Conservation (phyloP, 306 rosid species). For the Mucuna pruriens region DNA sequence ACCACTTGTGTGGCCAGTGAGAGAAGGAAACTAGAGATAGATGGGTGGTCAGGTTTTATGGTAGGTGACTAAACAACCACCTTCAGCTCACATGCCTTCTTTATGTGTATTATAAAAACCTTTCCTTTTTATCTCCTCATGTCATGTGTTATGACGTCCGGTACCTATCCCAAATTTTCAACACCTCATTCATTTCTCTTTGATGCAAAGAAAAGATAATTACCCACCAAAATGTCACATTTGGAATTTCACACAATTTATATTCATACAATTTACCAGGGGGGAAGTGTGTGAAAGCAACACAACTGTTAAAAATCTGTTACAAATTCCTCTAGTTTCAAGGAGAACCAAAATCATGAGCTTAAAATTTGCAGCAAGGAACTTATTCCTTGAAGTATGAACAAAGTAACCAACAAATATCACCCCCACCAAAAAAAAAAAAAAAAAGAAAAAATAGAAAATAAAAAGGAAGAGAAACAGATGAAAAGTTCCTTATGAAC, state of each 20-base stretch:
- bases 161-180: slow-evolving; percentile 53
- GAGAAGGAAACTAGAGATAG: slow-evolving; percentile 53
- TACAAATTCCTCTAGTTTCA: slow-evolving; percentile 39
- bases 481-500: slow-evolving; percentile 33
- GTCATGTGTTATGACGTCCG: slow-evolving; percentile 49
- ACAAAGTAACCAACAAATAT: slow-evolving; percentile 32
- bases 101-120: slow-evolving; percentile 54
- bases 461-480: slow-evolving; percentile 7
- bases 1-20: slow-evolving; percentile 52
- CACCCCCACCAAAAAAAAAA: slow-evolving; percentile 10
- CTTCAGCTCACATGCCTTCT: slow-evolving; percentile 71
- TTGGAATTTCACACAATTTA: slow-evolving; percentile 38
- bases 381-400: slow-evolving; percentile 43
- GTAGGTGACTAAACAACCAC: slow-evolving; percentile 99
- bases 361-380: slow-evolving; percentile 35
- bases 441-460: not conserved
- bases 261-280: slow-evolving; percentile 22
- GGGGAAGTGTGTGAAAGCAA: slow-evolving; percentile 26
- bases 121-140: slow-evolving; percentile 43
- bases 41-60: slow-evolving; percentile 81
- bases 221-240: slow-evolving; percentile 51
- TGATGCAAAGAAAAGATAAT: slow-evolving; percentile 56
- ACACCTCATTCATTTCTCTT: slow-evolving; percentile 72
- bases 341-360: slow-evolving; percentile 38
- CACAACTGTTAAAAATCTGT: slow-evolving; percentile 24